Percentiles rank a stretch among this genome's conserved stretches.
These are phyloP conservation scores for Collybia sordida DNA, from an alignment of 768 basidiomycete species.

Conservation along the genomic window DNA sequence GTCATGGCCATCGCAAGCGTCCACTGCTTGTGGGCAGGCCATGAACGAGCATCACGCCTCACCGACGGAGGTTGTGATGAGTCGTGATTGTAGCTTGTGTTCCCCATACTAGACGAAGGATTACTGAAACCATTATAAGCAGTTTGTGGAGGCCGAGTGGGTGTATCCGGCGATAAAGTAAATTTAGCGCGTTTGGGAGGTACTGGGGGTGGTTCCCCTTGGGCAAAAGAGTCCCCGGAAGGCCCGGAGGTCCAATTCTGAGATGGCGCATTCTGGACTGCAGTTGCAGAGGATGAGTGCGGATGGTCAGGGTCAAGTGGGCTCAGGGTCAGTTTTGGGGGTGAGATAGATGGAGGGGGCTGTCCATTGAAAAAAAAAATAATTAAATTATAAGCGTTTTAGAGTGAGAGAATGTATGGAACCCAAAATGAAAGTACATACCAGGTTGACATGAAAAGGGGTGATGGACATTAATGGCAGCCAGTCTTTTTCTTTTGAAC, in stretches of 20 bases:
- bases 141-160: neutral
- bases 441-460: neutral
- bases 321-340: too few species aligned
- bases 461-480: neutral
- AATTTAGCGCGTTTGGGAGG: conserved; percentile 5
- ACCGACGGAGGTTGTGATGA: too few species aligned
- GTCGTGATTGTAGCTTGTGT: neutral
- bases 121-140: neutral
- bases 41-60: neutral
- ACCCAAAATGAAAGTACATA: neutral
- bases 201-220: neutral
- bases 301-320: neutral
- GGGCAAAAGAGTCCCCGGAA: too few species aligned
- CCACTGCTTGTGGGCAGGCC: conserved; percentile 22
- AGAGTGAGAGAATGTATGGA: neutral
- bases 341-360: neutral
- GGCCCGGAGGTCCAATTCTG: neutral
- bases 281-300: neutral
- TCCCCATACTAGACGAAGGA: neutral
- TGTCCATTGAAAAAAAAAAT: neutral
- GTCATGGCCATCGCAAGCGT: conserved; percentile 50
- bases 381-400: neutral
- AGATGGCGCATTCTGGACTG: neutral
- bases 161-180: neutral
- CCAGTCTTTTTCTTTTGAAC: too few species aligned